Conservation (phyloP, 495 filamentous ascomycete species). For the Apodospora peruviana region DNA sequence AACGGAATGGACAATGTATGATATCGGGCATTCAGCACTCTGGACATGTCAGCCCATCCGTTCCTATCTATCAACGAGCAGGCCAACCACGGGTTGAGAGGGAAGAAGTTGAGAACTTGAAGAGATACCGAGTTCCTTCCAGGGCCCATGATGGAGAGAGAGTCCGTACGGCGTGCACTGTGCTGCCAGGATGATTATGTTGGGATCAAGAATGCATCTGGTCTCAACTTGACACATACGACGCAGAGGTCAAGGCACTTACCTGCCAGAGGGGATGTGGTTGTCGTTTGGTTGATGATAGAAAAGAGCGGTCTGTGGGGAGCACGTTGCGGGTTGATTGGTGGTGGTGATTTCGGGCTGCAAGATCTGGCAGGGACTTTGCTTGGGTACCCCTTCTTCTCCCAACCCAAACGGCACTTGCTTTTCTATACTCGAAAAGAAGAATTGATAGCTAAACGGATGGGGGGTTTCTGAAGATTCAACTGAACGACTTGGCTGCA, state of each 20-base stretch:
- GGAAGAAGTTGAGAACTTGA: too few relatives aligned
- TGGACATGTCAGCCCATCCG: too few relatives aligned
- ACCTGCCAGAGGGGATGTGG: not conserved
- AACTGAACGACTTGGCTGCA: too few relatives aligned
- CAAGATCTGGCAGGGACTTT: slow-evolving; percentile 13
- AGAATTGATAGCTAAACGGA: not conserved
- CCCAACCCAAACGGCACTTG: slow-evolving; percentile 1
- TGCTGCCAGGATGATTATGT: not conserved
- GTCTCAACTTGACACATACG: not conserved
- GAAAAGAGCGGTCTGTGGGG: slow-evolving; percentile 13
- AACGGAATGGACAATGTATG: too few relatives aligned
- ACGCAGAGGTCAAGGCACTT: too few relatives aligned
- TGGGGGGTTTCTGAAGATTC: too few relatives aligned
- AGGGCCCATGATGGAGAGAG: not conserved
- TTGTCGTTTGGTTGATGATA: not conserved
- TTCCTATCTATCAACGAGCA: too few relatives aligned
- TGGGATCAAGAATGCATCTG: not conserved
- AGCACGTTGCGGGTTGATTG: slow-evolving; percentile 34
- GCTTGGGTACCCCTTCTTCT: slow-evolving; percentile 1
- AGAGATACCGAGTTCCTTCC: not conserved
- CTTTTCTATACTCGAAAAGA: slow-evolving; percentile 2
- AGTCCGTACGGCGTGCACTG: not conserved
- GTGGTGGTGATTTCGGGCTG: slow-evolving; percentile 14
- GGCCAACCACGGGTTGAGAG: too few relatives aligned
- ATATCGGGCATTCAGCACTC: too few relatives aligned